phyloP scores from a whole-genome alignment of 495 filamentous ascomycete genomes.

The Penicillium longicatenatum region DNA sequence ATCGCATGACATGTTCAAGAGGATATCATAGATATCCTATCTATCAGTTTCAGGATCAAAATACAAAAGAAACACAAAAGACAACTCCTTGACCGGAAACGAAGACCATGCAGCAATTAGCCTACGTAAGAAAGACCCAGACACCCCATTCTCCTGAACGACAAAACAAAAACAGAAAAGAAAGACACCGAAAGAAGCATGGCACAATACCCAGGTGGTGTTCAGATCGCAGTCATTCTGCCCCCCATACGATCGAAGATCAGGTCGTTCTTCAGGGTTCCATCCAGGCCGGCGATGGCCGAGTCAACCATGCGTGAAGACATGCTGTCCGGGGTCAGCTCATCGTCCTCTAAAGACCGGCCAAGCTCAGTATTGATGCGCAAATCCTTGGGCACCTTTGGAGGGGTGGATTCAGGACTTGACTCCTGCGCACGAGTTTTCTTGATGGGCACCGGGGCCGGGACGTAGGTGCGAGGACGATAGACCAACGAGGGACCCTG shows the following conservation, averaged over 20 bases:
- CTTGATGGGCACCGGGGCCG: conserved; percentile 34
- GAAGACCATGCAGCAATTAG: conserved; percentile 16
- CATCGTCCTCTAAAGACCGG: conserved; percentile 46
- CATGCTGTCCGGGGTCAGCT: conserved; percentile 69
- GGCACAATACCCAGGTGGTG: not conserved
- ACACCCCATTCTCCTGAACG: conserved; percentile 3
- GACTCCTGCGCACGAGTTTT: conserved; percentile 26
- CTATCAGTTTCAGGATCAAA: conserved; percentile 9
- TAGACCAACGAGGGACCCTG: conserved; percentile 58
- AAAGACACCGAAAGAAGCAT: not conserved
- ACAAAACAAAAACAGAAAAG: conserved; percentile 5
- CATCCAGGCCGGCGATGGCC: conserved; percentile 47
- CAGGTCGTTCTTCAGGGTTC: conserved; percentile 41
- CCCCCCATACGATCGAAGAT: conserved; percentile 47
- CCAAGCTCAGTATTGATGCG: conserved; percentile 48
- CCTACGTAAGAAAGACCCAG: conserved; percentile 7
- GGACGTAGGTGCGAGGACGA: conserved; percentile 42
- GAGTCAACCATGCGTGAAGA: conserved; percentile 62
- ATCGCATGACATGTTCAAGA: conserved; percentile 17
- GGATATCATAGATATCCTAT: conserved; percentile 7
- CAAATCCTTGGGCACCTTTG: conserved; percentile 44
- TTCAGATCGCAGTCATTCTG: conserved; percentile 37
- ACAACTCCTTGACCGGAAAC: not conserved
- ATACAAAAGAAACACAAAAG: not conserved
- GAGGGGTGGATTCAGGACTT: conserved; percentile 30